phyloP scores from a whole-genome alignment of 306 rosid species.

The Castanea sativa region DNA sequence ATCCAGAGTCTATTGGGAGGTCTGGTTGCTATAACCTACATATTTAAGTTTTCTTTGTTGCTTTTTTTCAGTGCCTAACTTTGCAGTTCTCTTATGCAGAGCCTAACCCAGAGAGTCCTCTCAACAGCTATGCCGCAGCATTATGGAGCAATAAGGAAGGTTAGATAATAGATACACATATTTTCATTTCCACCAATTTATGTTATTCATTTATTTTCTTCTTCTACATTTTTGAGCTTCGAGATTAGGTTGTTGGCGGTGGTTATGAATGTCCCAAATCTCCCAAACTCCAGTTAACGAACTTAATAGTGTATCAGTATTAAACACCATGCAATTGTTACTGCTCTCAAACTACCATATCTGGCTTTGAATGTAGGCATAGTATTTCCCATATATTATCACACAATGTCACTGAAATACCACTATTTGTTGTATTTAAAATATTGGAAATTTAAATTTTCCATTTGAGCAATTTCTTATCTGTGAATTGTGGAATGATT shows the following conservation, averaged over 20 bases:
- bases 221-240: background rate
- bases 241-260: background rate
- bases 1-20: constrained; percentile 96
- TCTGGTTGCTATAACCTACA: constrained; percentile 29
- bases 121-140: constrained; percentile 88
- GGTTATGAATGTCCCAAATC: background rate
- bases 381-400: background rate
- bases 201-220: background rate
- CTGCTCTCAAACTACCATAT: background rate
- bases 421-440: background rate
- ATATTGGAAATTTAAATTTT: background rate
- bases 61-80: constrained; percentile 31
- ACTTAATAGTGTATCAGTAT: background rate
- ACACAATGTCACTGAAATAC: background rate
- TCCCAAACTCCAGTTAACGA: background rate
- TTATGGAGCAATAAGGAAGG: constrained; percentile 90
- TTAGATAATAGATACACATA: constrained; percentile 17
- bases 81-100: constrained; percentile 48
- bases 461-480: background rate
- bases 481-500: background rate
- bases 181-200: background rate
- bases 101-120: constrained; percentile 94
- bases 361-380: constrained; percentile 11
- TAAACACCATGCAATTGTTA: background rate
- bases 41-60: constrained; percentile 9